Conservation (phyloP, 2,329 filamentous ascomycete species). For the Neofusicoccum laricinum region DNA sequence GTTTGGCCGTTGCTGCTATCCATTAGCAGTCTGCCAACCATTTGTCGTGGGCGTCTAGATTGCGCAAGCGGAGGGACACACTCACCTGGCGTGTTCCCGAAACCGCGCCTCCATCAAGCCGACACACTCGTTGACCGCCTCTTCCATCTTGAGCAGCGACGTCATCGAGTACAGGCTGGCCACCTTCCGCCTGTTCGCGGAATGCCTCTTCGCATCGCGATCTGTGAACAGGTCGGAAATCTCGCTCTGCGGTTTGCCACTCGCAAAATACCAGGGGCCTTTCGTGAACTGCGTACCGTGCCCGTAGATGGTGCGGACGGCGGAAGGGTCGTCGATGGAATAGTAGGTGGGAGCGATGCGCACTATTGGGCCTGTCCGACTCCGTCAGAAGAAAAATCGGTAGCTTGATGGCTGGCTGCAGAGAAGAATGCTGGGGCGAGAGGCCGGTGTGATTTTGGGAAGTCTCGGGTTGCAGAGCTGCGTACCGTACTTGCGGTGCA, state of each 20-base stretch:
- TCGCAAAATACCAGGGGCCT: conserved; percentile 42
- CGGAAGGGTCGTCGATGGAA: conserved; percentile 27
- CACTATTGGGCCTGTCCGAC: conserved; percentile 25
- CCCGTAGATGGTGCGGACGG: conserved; percentile 30
- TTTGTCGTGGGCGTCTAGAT: too few relatives aligned
- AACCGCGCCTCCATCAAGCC: background rate
- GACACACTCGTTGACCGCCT: background rate
- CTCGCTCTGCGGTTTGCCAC: conserved; percentile 27
- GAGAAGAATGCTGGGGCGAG: too few relatives aligned
- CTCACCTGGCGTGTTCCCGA: background rate
- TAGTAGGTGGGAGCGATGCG: conserved; percentile 31
- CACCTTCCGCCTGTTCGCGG: background rate
- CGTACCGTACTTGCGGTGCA: background rate
- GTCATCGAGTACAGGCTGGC: background rate
- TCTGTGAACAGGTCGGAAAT: background rate
- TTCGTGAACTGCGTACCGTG: conserved; percentile 52
- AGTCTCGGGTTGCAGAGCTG: background rate
- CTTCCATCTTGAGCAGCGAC: background rate
- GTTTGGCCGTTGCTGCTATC: background rate
- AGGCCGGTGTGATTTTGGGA: too few relatives aligned
- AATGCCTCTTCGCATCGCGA: background rate
- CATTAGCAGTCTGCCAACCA: too few relatives aligned
- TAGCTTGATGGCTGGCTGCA: too few relatives aligned
- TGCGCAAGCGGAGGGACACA: background rate
- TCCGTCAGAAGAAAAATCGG: too few relatives aligned